Evolutionary conservation across 805 yeast species (phyloP).

Genomic region (Pichia heedii): DNA sequence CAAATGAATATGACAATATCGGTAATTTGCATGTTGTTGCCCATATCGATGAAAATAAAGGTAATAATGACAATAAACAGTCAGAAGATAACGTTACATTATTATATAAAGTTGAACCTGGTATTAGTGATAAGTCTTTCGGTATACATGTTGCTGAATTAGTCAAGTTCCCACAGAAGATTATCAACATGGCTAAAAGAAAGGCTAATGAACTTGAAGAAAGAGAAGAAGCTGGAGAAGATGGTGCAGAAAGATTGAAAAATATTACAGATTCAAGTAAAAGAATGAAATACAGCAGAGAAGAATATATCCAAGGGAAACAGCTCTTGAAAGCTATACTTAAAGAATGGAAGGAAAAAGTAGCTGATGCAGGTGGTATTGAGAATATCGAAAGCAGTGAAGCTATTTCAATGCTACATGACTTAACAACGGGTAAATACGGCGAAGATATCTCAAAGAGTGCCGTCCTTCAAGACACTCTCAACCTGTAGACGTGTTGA

Average conservation of each 20-base stretch:
- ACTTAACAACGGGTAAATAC: conserved; percentile 1
- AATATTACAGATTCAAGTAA: conserved; percentile 25
- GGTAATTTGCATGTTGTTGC: conserved; percentile 89
- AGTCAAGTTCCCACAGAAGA: conserved; percentile 85
- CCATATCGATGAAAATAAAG: conserved; percentile 49
- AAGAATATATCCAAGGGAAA: conserved; percentile 49
- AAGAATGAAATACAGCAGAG: conserved; percentile 40
- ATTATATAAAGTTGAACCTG: conserved; percentile 89
- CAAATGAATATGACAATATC: conserved; percentile 56
- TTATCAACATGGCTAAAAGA: conserved; percentile 89
- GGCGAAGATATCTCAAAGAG: not conserved
- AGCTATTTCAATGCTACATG: conserved; percentile 6
- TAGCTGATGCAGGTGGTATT: conserved; percentile 37
- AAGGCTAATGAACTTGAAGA: conserved; percentile 84
- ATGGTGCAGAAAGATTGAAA: conserved; percentile 11
- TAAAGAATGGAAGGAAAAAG: conserved; percentile 43
- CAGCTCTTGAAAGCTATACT: conserved; percentile 39
- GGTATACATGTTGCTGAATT: conserved; percentile 98
- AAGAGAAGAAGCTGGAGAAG: conserved; percentile 31
- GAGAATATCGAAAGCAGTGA: conserved; percentile 33
- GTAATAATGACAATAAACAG: conserved; percentile 22
- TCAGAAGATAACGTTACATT: conserved; percentile 66
- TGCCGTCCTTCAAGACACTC: conserved; percentile 18
- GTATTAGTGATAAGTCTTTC: conserved; percentile 92
- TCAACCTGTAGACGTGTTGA: conserved; percentile 12